Evolutionary conservation across 164 flowering plant genomes (phyloP).

Genomic region (Aristolochia fimbriata): DNA sequence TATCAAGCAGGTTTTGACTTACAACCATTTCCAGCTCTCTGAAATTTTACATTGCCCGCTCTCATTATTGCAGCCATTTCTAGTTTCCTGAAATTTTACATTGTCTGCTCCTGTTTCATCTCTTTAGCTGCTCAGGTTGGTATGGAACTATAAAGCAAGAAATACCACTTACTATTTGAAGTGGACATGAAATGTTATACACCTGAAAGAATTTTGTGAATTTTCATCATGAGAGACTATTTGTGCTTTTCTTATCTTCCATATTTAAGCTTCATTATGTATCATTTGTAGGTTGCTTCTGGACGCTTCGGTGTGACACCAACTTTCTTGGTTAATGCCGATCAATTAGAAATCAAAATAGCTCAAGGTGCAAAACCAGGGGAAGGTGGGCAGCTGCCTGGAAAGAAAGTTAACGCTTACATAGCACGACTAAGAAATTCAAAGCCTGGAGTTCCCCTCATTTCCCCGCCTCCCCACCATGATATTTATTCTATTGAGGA

Average conservation of each 20-base stretch:
- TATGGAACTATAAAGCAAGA: no score
- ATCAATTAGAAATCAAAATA: slow-evolving; percentile 93
- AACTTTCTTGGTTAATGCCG: slow-evolving; percentile 94
- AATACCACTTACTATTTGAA: no score
- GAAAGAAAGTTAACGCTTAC: slow-evolving; percentile 98
- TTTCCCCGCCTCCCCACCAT: slow-evolving; percentile 99
- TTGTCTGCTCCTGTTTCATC: no score
- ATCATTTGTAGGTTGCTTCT: slow-evolving; percentile 77
- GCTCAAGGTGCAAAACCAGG: slow-evolving; percentile 99
- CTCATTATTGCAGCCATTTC: no score
- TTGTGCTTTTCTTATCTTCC: not conserved
- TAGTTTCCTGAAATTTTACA: no score
- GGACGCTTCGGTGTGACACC: slow-evolving; percentile 99
- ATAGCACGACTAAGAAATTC: slow-evolving; percentile 95
- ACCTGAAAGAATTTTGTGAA: no score
- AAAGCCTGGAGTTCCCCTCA: slow-evolving; percentile 99
- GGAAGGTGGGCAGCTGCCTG: slow-evolving; percentile 99
- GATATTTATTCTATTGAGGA: slow-evolving; percentile 99
- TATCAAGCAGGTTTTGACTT: slow-evolving; percentile 73
- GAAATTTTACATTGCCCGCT: no score
- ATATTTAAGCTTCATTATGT: not conserved
- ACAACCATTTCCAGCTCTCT: no score
- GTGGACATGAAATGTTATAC: no score
- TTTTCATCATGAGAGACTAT: no score
- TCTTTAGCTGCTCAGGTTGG: not conserved